phyloP scores from a whole-genome alignment of 331 rosid species.

The Arachis monticola region DNA sequence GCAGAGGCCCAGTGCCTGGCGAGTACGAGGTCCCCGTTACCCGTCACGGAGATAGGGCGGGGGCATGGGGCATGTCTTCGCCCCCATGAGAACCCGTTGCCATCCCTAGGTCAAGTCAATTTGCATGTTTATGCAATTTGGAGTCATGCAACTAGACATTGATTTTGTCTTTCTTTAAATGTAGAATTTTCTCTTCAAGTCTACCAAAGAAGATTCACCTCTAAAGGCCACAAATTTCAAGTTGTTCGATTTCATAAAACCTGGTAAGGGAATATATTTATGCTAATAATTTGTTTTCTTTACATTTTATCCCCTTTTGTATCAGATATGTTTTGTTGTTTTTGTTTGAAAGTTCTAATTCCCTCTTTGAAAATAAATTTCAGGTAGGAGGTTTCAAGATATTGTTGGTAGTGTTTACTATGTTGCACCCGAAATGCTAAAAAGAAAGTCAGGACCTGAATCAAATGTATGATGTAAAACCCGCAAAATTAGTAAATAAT shows the following conservation, averaged over 20 bases:
- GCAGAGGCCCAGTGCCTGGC: no score
- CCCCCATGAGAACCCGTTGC: no score
- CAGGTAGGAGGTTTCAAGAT: conserved; percentile 88
- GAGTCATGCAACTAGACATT: conserved; percentile 29
- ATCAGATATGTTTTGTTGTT: conserved; percentile 27
- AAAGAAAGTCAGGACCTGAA: conserved; percentile 97
- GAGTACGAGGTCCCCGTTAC: no score
- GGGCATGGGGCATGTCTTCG: no score
- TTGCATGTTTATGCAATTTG: conserved; percentile 29
- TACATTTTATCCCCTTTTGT: conserved; percentile 20
- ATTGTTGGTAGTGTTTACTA: conserved; percentile 99
- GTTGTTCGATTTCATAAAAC: conserved; percentile 94
- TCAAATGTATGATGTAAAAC: conserved; percentile 93
- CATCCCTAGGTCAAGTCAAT: not conserved
- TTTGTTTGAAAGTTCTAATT: conserved; percentile 33
- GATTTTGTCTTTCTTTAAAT: conserved; percentile 36
- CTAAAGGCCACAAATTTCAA: conserved; percentile 98
- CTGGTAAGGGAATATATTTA: conserved; percentile 59
- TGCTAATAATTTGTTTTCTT: not conserved
- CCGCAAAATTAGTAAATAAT: no score
- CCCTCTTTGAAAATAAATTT: conserved; percentile 36
- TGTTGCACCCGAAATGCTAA: conserved; percentile 98
- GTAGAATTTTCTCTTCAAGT: conserved; percentile 95
- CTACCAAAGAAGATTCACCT: conserved; percentile 66
- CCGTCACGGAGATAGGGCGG: no score